Base-by-base conservation (phyloP, 805 yeast genomes). In the Phaffomyces thermotolerans region DNA sequence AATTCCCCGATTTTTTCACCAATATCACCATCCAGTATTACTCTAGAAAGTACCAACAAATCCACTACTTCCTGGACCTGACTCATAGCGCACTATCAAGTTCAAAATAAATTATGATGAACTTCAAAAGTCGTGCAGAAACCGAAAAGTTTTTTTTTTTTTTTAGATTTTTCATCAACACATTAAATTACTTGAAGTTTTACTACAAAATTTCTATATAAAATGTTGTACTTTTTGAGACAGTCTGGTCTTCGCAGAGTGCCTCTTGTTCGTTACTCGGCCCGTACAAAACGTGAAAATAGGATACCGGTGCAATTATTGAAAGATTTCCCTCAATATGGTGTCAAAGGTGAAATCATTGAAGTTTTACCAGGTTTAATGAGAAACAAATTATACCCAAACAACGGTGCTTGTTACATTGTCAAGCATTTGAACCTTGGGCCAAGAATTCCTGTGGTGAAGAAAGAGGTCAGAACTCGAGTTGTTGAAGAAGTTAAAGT, bases 331-430 rank as follows among this genome's bases (percentile, higher is more conserved):
- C 76, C 79, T 27, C 73, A 72, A 13, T 63, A 81, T 44, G 95
- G 95, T 18, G 66, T 66, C 20, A 68, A 66, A 47, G 96, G 96
- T 31, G 83, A 89, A 65, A 72, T 89, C 36, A 71, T 83, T 25
- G 68, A 74, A 31, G 96, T 89, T 17, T 73, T 78, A 49, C 89
- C 95, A 27, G 84, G 88, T 20, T 69, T 76, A 49, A 89, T 89
- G 96, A 77, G 91, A 58, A 86, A 85, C 64, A 76, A 67, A 53
- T 72, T 89, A 44, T 87, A 87, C 54, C 76, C 77, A 36, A 55
- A 68, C 47, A 81, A 85, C 54, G 84, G 87, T 36, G 96, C 96
- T 4, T 73, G 77, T 17, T 89, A 87, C 56, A 71, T 87, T 20
- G 59, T 72, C 20, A 54, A 55, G 30, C 47, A 46, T 32, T 18